phyloP scores from a whole-genome alignment of 768 basidiomycete genomes.

The Trametes cingulata region DNA sequence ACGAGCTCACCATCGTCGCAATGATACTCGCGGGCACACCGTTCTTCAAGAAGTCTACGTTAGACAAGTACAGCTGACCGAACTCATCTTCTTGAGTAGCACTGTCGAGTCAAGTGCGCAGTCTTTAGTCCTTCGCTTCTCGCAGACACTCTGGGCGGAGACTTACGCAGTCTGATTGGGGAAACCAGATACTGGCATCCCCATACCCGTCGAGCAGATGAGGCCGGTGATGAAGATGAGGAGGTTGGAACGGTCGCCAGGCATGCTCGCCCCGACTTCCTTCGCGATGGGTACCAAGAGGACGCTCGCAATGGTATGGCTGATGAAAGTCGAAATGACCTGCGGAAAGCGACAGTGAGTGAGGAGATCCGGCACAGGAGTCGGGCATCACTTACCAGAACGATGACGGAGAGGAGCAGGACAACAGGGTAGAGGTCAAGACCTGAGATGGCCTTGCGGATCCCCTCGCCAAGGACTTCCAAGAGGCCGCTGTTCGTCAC shows the following conservation, averaged over 20 bases:
- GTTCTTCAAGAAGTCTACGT: slow-evolving; percentile 90
- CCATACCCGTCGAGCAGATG: slow-evolving; percentile 96
- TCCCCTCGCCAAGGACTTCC: slow-evolving; percentile 66
- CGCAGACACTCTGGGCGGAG: neutral
- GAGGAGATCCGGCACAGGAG: neutral
- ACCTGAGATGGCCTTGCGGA: slow-evolving; percentile 61
- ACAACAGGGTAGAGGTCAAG: slow-evolving; percentile 70
- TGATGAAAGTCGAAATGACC: slow-evolving; percentile 93
- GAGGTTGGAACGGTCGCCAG: slow-evolving; percentile 63
- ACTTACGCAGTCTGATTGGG: slow-evolving; percentile 96
- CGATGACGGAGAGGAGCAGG: slow-evolving; percentile 47
- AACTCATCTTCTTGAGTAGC: slow-evolving; percentile 95
- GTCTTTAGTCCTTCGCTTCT: slow-evolving; percentile 8
- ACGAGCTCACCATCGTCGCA: slow-evolving; percentile 65
- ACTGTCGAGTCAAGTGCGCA: slow-evolving; percentile 37
- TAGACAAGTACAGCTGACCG: slow-evolving; percentile 82
- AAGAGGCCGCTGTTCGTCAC: slow-evolving; percentile 89
- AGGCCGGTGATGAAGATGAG: slow-evolving; percentile 93
- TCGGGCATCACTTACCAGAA: slow-evolving; percentile 28
- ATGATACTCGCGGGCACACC: slow-evolving; percentile 94
- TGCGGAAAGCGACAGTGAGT: slow-evolving; percentile 28
- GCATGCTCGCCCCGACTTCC: slow-evolving; percentile 79
- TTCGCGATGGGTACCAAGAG: slow-evolving; percentile 96
- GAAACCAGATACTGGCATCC: slow-evolving; percentile 98
- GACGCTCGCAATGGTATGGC: slow-evolving; percentile 95